Evolutionary conservation across 768 basidiomycete genomes (phyloP).

Genomic region (Wakefieldia striispora): DNA sequence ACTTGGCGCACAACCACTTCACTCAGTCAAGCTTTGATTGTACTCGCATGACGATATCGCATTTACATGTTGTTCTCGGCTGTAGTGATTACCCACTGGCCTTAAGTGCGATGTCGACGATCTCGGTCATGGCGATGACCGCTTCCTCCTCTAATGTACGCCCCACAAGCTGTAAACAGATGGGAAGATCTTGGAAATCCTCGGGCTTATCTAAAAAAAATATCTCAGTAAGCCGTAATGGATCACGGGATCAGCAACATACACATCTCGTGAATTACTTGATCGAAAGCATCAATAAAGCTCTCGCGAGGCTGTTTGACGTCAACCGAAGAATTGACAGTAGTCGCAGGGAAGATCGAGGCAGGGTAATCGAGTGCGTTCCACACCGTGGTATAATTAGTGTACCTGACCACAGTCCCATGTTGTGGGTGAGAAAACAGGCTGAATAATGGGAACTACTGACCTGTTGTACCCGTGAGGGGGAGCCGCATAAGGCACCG

Average conservation of each 20-base stretch:
- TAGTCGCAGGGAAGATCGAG: constrained; percentile 61
- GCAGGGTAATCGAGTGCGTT: constrained; percentile 68
- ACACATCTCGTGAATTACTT: constrained; percentile 53
- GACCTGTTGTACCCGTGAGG: constrained; percentile 62
- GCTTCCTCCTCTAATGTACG: constrained; percentile 76
- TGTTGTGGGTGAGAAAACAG: neutral
- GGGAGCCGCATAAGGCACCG: constrained; percentile 55
- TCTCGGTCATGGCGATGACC: constrained; percentile 64
- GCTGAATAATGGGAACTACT: constrained; percentile 12
- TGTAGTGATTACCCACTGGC: neutral
- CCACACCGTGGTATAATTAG: constrained; percentile 60
- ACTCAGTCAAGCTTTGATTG: no score
- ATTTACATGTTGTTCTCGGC: no score
- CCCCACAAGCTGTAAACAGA: constrained; percentile 65
- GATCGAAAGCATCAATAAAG: constrained; percentile 52
- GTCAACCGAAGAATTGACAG: constrained; percentile 55
- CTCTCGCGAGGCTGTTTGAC: constrained; percentile 39
- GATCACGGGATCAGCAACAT: constrained; percentile 20
- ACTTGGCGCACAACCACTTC: no score
- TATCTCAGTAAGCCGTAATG: neutral
- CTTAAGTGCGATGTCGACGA: constrained; percentile 56
- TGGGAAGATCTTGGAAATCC: constrained; percentile 54
- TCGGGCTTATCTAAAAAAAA: constrained; percentile 51
- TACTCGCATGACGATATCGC: no score
- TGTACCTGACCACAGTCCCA: constrained; percentile 32